Conservation (phyloP, 345 rosid species). For the Linum lewisii region DNA sequence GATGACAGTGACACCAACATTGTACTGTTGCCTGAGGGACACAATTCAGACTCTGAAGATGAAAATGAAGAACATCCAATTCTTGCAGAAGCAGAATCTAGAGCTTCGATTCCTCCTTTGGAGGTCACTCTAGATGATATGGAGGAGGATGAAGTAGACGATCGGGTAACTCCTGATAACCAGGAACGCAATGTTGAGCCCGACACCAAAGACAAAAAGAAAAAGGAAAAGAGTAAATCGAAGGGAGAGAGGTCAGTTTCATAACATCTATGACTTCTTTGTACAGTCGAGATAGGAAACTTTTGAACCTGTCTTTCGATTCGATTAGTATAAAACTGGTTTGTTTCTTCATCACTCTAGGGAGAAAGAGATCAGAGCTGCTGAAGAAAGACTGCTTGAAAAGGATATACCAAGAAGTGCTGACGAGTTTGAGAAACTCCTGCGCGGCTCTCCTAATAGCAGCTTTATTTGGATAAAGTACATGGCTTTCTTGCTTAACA, state of each 20-base stretch:
- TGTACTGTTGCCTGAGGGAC: slow-evolving; percentile 11
- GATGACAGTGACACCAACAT: slow-evolving; percentile 17
- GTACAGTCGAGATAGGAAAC: neutral
- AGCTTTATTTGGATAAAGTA: slow-evolving; percentile 92
- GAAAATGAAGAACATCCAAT: slow-evolving; percentile 31
- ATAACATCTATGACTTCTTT: neutral
- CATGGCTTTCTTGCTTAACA: slow-evolving; percentile 71
- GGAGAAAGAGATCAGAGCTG: slow-evolving; percentile 77
- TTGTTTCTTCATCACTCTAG: slow-evolving; percentile 24
- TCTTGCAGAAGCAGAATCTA: slow-evolving; percentile 56
- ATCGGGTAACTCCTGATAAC: slow-evolving; percentile 16
- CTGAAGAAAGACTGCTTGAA: slow-evolving; percentile 81
- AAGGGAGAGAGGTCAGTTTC: slow-evolving; percentile 59
- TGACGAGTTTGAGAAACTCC: slow-evolving; percentile 84
- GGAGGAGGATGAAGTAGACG: slow-evolving; percentile 37
- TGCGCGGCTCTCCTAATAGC: slow-evolving; percentile 89
- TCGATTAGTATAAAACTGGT: neutral
- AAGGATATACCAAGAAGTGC: slow-evolving; percentile 68
- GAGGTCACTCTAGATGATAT: slow-evolving; percentile 71
- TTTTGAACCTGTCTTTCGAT: neutral
- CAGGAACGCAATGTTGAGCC: slow-evolving; percentile 25
- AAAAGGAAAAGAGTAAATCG: slow-evolving; percentile 43
- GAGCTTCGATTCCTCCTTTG: slow-evolving; percentile 75
- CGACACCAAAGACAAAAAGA: slow-evolving; percentile 33
- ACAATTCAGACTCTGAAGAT: slow-evolving; percentile 26